Base-by-base conservation (phyloP, 768 basidiomycete genomes). In the Rhodotorula taiwanensis region DNA sequence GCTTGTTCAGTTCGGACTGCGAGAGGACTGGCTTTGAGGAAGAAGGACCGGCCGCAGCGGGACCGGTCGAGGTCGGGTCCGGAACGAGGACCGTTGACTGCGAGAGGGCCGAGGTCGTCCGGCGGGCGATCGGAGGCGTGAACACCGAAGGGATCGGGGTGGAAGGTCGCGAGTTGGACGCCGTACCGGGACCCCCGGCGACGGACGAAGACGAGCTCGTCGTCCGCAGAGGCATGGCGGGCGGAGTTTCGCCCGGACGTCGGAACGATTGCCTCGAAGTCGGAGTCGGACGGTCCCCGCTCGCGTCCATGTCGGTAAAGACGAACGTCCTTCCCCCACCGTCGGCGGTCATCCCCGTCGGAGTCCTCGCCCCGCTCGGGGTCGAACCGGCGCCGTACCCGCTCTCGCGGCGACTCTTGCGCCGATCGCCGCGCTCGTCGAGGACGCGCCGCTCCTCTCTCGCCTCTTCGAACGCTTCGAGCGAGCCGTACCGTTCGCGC, bases 101-200 rank as follows among this genome's bases (percentile, higher is more conserved):
- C 20, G 62, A 58, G 33, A 69, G 56, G 20, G 28, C n/a, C 5
- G 67, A 69, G 2, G 60, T 55, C 23, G 44, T 27, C 21, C 55
- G 49, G 51, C 65, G 52, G 5, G 60, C 41, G 28, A 53, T 42
- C 11, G 82, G 79, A 3, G 92, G 92, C 0, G 89, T 87, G 81
- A 97, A 85, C 10, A 92, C 92, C 4, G 86, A 85, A 0, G 93
- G 94, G 55, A 98, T 85, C 4, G 94, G 90, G 0, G 93, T 95
- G 47, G 73, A 71, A 5, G 75, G 74, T 54, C 42, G 44, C 55
- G 60, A 66, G 43, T 36, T 66, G 59, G 39, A n/a, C 39, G 56
- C 10, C 50, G 63, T 5, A 47, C 44, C n/a, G 57, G 27, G 11
- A n/a, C 51, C 28, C 2, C 36, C 48, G 28, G 56, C 31, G 55